These are phyloP conservation scores for Podila epicladia DNA, from an alignment of 192 early-diverging fungal genomes.

Conservation along the genomic window DNA sequence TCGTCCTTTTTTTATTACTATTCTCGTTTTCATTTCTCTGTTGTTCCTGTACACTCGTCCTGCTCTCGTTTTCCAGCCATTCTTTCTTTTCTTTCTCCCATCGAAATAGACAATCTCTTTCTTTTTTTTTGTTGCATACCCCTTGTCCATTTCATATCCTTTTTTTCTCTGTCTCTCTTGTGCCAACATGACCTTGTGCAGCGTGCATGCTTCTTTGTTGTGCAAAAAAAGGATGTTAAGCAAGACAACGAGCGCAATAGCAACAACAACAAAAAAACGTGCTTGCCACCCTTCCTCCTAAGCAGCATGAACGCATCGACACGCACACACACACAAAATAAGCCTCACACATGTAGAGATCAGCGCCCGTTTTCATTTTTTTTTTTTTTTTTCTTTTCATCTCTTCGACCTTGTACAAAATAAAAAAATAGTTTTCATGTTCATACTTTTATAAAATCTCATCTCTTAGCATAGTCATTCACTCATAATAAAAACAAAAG, in stretches of 20 bases:
- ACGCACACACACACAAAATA: too few relatives aligned
- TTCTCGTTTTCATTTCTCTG: slow-evolving; percentile 1
- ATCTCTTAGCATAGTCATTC: too few relatives aligned
- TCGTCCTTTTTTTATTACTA: background rate
- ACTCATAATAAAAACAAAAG: too few relatives aligned
- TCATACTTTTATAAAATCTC: background rate
- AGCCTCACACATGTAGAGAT: too few relatives aligned
- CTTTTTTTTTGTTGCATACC: background rate
- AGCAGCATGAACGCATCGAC: too few relatives aligned
- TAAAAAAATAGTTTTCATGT: background rate
- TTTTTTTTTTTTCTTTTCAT: background rate
- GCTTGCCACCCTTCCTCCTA: too few relatives aligned
- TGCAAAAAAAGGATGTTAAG: too few relatives aligned
- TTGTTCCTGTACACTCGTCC: slow-evolving; percentile 1
- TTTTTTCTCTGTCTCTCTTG: background rate
- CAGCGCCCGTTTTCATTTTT: too few relatives aligned
- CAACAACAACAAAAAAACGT: too few relatives aligned
- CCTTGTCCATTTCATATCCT: slow-evolving; percentile 2
- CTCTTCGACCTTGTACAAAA: background rate
- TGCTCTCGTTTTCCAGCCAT: background rate
- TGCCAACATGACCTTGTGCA: too few relatives aligned
- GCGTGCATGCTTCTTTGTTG: too few relatives aligned
- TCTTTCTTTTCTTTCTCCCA: background rate
- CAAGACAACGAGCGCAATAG: too few relatives aligned
- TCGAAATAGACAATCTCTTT: background rate